Percentiles rank a stretch among this genome's conserved stretches.
These are phyloP conservation scores for Ormosia emarginata DNA, from an alignment of 306 rosid genomes.

Conservation along the genomic window DNA sequence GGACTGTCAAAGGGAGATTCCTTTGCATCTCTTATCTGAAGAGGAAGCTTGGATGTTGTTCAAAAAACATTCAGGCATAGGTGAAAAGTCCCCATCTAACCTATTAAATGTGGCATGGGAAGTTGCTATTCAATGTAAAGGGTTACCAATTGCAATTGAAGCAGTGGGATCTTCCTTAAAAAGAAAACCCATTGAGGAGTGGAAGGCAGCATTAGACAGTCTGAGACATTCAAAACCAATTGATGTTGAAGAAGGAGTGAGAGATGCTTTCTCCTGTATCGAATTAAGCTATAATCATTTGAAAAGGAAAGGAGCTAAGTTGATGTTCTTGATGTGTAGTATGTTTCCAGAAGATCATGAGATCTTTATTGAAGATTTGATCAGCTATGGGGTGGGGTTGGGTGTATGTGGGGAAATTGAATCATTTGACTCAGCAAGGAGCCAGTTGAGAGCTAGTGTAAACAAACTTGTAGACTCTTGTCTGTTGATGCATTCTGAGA, in stretches of 20 bases:
- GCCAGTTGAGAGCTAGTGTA: not conserved
- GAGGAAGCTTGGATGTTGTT: slow-evolving; percentile 18
- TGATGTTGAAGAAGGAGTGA: not conserved
- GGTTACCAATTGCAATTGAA: not conserved
- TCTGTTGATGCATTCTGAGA: not conserved
- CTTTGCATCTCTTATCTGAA: not conserved
- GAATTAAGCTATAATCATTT: not conserved
- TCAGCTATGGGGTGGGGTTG: not conserved
- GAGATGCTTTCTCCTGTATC: not conserved
- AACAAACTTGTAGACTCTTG: not conserved
- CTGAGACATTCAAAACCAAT: not conserved
- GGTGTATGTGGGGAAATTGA: not conserved
- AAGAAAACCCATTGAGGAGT: not conserved
- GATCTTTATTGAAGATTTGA: not conserved
- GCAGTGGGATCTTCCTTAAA: slow-evolving; percentile 10
- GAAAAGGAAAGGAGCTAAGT: not conserved
- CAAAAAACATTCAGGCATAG: not conserved
- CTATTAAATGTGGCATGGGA: not conserved
- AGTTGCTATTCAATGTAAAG: slow-evolving; percentile 15
- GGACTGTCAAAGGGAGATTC: not conserved
- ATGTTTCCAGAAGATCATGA: slow-evolving; percentile 12
- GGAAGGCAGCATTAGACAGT: not conserved
- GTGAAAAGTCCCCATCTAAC: not conserved
- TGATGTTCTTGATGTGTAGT: not conserved
- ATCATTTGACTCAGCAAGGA: not conserved